These are phyloP conservation scores for Colletotrichum brevisporum DNA, from an alignment of 2,329 filamentous ascomycete genomes.

Conservation along the genomic window DNA sequence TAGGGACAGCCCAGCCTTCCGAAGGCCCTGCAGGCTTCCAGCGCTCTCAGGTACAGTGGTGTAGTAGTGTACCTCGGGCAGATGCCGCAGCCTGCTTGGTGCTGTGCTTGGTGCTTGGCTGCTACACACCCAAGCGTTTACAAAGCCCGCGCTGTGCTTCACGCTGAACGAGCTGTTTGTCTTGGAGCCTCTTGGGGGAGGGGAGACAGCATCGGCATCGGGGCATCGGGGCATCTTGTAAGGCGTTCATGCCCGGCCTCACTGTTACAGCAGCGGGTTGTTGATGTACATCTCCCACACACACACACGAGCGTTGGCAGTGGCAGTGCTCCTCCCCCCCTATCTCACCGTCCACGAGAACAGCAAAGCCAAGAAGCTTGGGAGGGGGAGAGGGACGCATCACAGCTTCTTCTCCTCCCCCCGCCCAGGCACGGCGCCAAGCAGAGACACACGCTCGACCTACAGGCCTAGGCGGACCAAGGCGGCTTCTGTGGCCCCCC, in stretches of 20 bases:
- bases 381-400: too few species aligned
- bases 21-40: too few species aligned
- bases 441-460: constrained; percentile 3
- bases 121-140: neutral
- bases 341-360: neutral
- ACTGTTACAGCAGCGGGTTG: too few species aligned
- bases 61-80: too few species aligned
- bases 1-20: too few species aligned
- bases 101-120: neutral
- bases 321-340: neutral
- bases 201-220: too few species aligned
- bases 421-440: constrained; percentile 18
- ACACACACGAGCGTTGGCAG: constrained; percentile 10
- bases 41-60: too few species aligned
- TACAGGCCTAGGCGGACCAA: constrained; percentile 28
- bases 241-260: neutral
- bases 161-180: neutral
- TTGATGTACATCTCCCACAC: too few species aligned
- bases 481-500: constrained; percentile 29
- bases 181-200: neutral
- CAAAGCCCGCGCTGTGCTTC: neutral
- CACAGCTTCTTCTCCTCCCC: too few species aligned
- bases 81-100: constrained; percentile 4
- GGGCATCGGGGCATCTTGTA: neutral
- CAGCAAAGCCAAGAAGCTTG: neutral